Conservation (phyloP, 805 yeast genomes). For the Candida odintsovae region DNA sequence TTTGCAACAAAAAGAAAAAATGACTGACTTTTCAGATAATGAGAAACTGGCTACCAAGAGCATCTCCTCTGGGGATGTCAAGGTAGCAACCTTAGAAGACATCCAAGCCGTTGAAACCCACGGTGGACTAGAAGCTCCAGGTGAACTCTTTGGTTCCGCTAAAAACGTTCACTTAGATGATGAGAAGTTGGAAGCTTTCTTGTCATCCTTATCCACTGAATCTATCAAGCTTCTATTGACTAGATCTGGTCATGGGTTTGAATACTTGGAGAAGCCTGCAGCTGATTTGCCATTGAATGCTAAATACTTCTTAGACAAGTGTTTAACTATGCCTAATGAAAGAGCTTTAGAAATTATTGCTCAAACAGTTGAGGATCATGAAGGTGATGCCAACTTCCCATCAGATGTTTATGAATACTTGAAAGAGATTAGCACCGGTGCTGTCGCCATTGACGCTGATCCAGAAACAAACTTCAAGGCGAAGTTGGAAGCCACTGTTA, state of each 20-base stretch:
- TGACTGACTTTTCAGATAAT: not conserved
- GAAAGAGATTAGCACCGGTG: constrained; percentile 21
- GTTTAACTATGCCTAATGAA: constrained; percentile 20
- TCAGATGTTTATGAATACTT: constrained; percentile 30
- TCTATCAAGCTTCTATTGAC: not conserved
- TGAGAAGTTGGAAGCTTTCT: not conserved
- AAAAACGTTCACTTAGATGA: constrained; percentile 1
- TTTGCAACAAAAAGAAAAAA: too few species aligned
- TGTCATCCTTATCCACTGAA: not conserved
- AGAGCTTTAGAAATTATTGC: constrained; percentile 22
- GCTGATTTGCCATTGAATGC: not conserved
- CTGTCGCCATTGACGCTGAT: constrained; percentile 21
- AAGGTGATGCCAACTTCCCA: constrained; percentile 44
- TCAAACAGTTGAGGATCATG: constrained; percentile 35
- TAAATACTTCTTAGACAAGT: constrained; percentile 3
- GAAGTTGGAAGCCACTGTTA: constrained; percentile 29
- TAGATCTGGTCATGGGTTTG: constrained; percentile 6
- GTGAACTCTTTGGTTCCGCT: not conserved
- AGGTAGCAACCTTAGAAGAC: too few species aligned
- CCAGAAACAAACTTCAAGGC: constrained; percentile 17
- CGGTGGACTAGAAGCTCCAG: not conserved
- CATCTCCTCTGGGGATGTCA: not conserved
- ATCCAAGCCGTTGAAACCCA: not conserved
- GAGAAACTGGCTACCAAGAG: not conserved
- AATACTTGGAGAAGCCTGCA: not conserved